Conservation (phyloP, 345 rosid genomes). For the Durio zibethinus region DNA sequence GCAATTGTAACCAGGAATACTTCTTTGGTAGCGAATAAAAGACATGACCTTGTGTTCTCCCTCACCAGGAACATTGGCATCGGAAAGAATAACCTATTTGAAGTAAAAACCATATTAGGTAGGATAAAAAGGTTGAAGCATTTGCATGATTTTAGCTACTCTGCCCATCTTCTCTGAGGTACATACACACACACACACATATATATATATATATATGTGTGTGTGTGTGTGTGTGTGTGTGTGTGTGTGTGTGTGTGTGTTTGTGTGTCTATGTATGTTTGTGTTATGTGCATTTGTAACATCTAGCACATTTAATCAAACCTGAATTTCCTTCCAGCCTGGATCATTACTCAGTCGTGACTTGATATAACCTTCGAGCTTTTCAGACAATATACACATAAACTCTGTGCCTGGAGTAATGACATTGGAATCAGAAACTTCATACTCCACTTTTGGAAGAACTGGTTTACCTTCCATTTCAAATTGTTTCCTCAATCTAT, state of each 20-base stretch:
- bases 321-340: conserved; percentile 29
- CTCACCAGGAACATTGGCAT: conserved; percentile 38
- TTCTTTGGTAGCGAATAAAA: conserved; percentile 20
- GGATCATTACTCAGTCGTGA: conserved; percentile 10
- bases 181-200: not conserved
- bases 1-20: conserved; percentile 16
- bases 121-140: not conserved
- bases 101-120: not conserved
- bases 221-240: no score
- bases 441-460: conserved; percentile 14
- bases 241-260: no score
- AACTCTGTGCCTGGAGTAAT: conserved; percentile 29
- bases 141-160: not conserved
- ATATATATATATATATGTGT: not conserved
- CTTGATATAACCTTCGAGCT: conserved; percentile 15
- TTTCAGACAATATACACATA: conserved; percentile 19
- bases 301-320: not conserved
- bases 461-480: conserved; percentile 27
- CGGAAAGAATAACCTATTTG: conserved; percentile 26
- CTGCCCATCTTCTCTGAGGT: no score
- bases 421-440: conserved; percentile 23
- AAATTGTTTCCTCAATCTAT: conserved; percentile 17
- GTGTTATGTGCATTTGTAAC: no score
- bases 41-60: conserved; percentile 36
- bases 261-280: no score